A percentile compares a stretch with the other conserved stretches of the same genome.
These are phyloP conservation scores for Diaporthe ampelina DNA, from an alignment of 2,329 filamentous ascomycete species.

Conservation along the genomic window DNA sequence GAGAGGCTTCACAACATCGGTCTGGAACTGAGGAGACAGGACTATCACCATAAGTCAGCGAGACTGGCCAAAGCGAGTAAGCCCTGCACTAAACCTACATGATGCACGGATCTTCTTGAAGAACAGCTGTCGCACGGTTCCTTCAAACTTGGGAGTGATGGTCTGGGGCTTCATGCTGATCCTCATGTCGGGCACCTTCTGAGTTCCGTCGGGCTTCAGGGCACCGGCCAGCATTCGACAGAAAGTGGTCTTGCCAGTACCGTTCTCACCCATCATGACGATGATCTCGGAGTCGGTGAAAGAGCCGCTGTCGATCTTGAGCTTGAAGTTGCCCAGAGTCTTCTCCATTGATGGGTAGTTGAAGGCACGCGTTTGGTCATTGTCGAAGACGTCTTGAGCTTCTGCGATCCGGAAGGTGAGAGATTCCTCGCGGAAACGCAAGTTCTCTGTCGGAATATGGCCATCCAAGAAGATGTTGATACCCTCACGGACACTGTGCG, in stretches of 20 bases:
- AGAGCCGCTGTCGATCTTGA: constrained; percentile 83
- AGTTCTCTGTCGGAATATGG: constrained; percentile 97
- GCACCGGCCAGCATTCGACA: constrained; percentile 95
- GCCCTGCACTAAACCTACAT: constrained; percentile 55
- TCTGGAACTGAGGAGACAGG: constrained; percentile 98
- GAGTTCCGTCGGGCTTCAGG: constrained; percentile 86
- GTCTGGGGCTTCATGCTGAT: constrained; percentile 99
- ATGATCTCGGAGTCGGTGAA: constrained; percentile 99
- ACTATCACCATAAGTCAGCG: constrained; percentile 54
- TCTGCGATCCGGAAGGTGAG: constrained; percentile 95
- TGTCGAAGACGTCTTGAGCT: constrained; percentile 87
- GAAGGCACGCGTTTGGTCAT: constrained; percentile 88
- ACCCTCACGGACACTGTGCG: constrained; percentile 95
- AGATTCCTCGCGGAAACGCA: constrained; percentile 98
- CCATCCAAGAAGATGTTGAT: constrained; percentile 97
- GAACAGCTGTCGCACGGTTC: constrained; percentile 96
- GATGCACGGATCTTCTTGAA: constrained; percentile 99
- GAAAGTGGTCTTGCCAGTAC: constrained; percentile 99
- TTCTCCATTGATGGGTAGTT: constrained; percentile 92
- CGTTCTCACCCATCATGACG: constrained; percentile 99
- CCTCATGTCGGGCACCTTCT: constrained; percentile 90
- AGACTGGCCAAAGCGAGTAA: too few species aligned
- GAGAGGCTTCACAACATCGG: constrained; percentile 98
- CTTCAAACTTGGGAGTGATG: constrained; percentile 97
- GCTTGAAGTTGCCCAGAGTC: constrained; percentile 89